phyloP scores from a whole-genome alignment of 345 rosid species.

The Kandelia obovata region DNA sequence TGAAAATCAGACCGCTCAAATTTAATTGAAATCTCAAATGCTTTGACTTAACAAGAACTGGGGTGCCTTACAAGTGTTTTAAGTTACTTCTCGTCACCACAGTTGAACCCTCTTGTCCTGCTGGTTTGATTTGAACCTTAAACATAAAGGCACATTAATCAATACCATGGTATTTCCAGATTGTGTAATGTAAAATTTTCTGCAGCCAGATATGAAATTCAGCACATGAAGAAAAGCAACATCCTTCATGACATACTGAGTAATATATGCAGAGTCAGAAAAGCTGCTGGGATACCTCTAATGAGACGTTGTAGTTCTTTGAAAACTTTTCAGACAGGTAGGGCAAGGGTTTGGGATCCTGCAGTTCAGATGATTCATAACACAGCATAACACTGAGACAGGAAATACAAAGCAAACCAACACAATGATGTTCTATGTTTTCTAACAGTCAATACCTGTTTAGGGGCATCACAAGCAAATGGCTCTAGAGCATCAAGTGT shows the following conservation, averaged over 20 bases:
- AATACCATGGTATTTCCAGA: too few species aligned
- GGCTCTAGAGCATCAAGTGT: conserved; percentile 89
- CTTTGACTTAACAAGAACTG: not conserved
- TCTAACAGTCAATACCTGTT: conserved; percentile 51
- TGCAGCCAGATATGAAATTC: not conserved
- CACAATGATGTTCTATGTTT: conserved; percentile 12
- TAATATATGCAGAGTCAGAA: conserved; percentile 30
- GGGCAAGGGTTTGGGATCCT: conserved; percentile 89
- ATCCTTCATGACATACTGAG: conserved; percentile 26
- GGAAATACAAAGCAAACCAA: conserved; percentile 9
- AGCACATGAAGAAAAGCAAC: too few species aligned
- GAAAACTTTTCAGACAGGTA: conserved; percentile 79
- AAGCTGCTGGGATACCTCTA: conserved; percentile 59
- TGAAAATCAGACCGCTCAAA: not conserved
- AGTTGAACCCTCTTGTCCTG: conserved; percentile 60
- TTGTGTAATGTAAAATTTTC: too few species aligned
- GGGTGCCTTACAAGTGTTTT: conserved; percentile 63
- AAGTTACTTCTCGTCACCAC: conserved; percentile 84
- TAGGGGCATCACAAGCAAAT: conserved; percentile 76
- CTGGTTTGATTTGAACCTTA: conserved; percentile 81
- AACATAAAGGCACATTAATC: not conserved
- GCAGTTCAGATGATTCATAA: conserved; percentile 28
- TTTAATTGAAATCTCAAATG: too few species aligned
- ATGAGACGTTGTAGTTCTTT: conserved; percentile 69
- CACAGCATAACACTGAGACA: conserved; percentile 20